A percentile compares a stretch with the other conserved stretches of the same genome.
Conservation (phyloP, 352 stramenopile species). For the Globisporangium irregulare region DNA sequence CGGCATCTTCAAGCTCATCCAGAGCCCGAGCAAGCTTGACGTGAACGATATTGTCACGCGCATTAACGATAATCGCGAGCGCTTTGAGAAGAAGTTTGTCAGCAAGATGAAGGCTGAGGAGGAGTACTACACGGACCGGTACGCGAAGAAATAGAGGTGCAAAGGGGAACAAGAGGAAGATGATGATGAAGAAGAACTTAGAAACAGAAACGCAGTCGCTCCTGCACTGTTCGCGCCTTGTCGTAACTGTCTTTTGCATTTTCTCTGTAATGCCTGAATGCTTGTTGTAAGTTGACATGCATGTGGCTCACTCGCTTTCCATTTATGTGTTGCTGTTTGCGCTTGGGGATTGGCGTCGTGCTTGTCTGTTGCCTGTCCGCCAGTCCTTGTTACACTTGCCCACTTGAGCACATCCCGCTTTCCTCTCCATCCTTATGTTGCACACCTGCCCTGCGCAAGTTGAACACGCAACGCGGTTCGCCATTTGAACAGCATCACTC, state of each 20-base stretch:
- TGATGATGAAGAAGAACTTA: background rate
- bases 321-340: background rate
- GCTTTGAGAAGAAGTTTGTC: slow-evolving; percentile 92
- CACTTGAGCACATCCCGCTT: no score
- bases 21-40: slow-evolving; percentile 71
- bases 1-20: slow-evolving; percentile 81
- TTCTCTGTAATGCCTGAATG: slow-evolving; percentile 7
- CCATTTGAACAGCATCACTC: background rate
- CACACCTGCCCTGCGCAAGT: background rate
- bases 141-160: slow-evolving; percentile 42
- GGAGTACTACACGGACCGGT: slow-evolving; percentile 91
- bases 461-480: background rate
- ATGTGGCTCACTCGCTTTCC: background rate
- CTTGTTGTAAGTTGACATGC: background rate
- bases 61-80: slow-evolving; percentile 88
- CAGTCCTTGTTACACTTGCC: no score
- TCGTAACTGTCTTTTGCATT: background rate
- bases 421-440: no score
- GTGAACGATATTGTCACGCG: slow-evolving; percentile 87
- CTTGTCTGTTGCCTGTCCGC: background rate
- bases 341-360: background rate
- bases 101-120: slow-evolving; percentile 93
- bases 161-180: background rate
- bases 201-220: background rate
- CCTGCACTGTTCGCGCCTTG: background rate